A percentile compares a stretch with the other conserved stretches of the same genome.
Evolutionary conservation across 768 basidiomycete genomes (phyloP).

Genomic region (Suillus subalutaceus): DNA sequence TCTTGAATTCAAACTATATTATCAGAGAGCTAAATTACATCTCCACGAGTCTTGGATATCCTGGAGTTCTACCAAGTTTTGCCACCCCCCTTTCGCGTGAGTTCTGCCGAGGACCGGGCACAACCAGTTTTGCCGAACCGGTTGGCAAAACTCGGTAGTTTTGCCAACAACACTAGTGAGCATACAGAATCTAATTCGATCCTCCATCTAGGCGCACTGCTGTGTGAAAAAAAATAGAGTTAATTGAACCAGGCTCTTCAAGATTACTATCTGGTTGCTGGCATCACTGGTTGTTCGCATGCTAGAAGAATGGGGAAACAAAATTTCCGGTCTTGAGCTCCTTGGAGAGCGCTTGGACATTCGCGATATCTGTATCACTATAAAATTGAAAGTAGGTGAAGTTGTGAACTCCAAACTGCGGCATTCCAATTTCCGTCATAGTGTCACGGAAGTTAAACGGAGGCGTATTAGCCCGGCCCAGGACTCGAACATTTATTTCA

Average conservation of each 20-base stretch:
- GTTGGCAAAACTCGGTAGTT: too few relatives aligned
- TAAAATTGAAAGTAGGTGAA: not conserved
- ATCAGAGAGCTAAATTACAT: too few relatives aligned
- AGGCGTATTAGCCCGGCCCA: too few relatives aligned
- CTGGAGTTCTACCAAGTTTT: too few relatives aligned
- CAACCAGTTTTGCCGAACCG: too few relatives aligned
- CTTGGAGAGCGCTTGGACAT: too few relatives aligned
- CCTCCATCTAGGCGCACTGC: not conserved
- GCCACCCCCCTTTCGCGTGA: too few relatives aligned
- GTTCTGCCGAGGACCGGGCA: too few relatives aligned
- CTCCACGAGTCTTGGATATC: too few relatives aligned
- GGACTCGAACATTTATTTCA: not conserved
- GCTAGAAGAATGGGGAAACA: not conserved
- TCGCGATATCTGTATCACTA: not conserved
- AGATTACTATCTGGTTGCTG: not conserved
- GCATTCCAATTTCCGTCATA: not conserved
- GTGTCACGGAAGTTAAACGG: not conserved
- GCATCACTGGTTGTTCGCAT: not conserved
- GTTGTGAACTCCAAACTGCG: not conserved
- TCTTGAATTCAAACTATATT: too few relatives aligned
- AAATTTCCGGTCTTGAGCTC: not conserved
- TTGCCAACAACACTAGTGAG: too few relatives aligned
- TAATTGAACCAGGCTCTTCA: not conserved
- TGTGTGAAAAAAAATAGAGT: not conserved
- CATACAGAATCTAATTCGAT: not conserved